Evolutionary conservation across 2,329 filamentous ascomycete species (phyloP).

Genomic region (Monilinia fructicola): DNA sequence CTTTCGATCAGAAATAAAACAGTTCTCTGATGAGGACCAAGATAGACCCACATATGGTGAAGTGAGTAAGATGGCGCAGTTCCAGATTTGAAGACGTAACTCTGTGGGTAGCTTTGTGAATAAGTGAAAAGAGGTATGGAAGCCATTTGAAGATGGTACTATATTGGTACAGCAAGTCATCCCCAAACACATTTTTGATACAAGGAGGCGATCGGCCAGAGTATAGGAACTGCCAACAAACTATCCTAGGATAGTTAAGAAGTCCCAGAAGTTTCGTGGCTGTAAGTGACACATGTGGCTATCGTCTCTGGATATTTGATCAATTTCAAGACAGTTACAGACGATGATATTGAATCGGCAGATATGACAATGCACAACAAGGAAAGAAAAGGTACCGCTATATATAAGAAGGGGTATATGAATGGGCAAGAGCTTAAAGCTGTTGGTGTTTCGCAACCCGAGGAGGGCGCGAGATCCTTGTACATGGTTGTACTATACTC

Average conservation of each 20-base stretch:
- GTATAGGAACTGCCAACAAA: not conserved
- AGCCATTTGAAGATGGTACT: not conserved
- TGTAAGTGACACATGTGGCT: slow-evolving; percentile 3
- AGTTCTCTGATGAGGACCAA: not conserved
- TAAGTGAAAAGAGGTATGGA: slow-evolving; percentile 2
- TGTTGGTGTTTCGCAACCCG: slow-evolving; percentile 14
- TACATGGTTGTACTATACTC: slow-evolving; percentile 12
- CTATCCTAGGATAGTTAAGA: not conserved
- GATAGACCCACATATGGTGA: slow-evolving; percentile 12
- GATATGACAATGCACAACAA: not conserved
- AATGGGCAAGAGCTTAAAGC: slow-evolving; percentile 4
- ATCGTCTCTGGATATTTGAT: not conserved
- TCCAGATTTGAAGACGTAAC: slow-evolving; percentile 17
- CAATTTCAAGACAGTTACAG: not conserved
- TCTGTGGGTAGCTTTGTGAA: slow-evolving; percentile 15
- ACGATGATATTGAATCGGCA: not conserved
- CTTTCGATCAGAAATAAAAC: slow-evolving; percentile 16
- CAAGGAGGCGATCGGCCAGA: not conserved
- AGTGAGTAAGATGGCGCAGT: slow-evolving; percentile 13
- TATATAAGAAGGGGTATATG: not conserved
- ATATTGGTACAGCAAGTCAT: slow-evolving; percentile 11
- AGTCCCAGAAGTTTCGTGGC: not conserved
- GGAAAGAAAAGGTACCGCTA: not conserved
- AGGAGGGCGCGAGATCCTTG: slow-evolving; percentile 10
- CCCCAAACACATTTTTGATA: slow-evolving; percentile 10